Base-by-base conservation (phyloP, 2,329 filamentous ascomycete species). In the Pseudonectria buxi region DNA sequence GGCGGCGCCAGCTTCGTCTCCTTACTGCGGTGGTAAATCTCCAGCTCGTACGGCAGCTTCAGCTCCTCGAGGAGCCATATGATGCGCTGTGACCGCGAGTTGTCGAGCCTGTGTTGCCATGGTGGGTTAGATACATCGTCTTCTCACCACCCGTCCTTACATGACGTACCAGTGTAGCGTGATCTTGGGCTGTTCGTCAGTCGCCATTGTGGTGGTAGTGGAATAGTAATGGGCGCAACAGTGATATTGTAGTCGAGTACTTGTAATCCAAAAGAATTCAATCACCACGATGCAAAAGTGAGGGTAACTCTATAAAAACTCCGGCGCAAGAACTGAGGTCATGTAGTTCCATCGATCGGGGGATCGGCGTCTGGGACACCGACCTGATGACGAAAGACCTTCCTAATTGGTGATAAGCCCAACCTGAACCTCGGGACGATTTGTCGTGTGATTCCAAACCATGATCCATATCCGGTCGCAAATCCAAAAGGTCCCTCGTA, bases 51-150 rank as follows among this genome's bases (percentile, higher is more conserved):
- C 18, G 81, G 72, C 24, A 94, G 61, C 28, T 83, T 72, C 43
- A 92, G 78, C 60, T 90, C 86, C 57, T 92, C 85, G 28, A 94
- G 74, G 6, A 94, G 78, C 85, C 86, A 94, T 29, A 92, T 67
- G 39, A 90, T 83, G 43, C 86, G 79, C 60, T 94, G 86, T 10
- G 85, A 78, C 48, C 88, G 83, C 37, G 87, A 94, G 49, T 83
- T 70, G 50, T 90, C 76, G 41, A 94, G 81, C 87, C 87, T 94
- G 47, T n/a, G 27, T 35, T 12, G 22, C 4, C 13, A 10, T 9
- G 10, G 7, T n/a, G n/a, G n/a, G n/a, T n/a, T n/a, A n/a, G n/a
- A n/a, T n/a, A n/a, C n/a, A n/a, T n/a, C n/a, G n/a, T n/a, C n/a
- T n/a, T n/a, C n/a, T n/a, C n/a, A n/a, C n/a, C n/a, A n/a, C n/a